Evolutionary conservation across 352 stramenopile genomes (phyloP).

Genomic region (Phytophthora kernoviae): DNA sequence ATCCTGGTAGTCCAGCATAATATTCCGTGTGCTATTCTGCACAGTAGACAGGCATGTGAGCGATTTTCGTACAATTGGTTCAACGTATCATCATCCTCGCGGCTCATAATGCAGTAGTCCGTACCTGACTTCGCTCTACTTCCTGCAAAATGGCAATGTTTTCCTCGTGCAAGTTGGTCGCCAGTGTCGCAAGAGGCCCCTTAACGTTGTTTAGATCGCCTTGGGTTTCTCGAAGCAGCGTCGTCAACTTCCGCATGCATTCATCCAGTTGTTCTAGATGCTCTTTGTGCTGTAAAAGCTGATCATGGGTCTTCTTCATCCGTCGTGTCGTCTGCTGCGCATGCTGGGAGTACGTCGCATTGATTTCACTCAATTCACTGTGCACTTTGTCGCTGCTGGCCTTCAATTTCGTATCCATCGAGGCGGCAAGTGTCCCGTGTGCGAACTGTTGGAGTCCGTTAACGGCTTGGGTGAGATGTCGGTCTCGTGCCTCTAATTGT

Average conservation of each 20-base stretch:
- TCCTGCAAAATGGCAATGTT: slow-evolving; percentile 71
- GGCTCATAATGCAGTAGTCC: neutral
- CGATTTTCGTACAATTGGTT: neutral
- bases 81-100: neutral
- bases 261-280: slow-evolving; percentile 42
- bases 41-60: neutral
- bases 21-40: slow-evolving; percentile 63
- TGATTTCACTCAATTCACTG: slow-evolving; percentile 27
- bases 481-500: slow-evolving; percentile 29
- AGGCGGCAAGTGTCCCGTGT: slow-evolving; percentile 37
- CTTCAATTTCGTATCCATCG: slow-evolving; percentile 45
- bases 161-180: slow-evolving; percentile 69
- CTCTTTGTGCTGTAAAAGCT: slow-evolving; percentile 41
- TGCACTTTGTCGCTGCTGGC: slow-evolving; percentile 27
- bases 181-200: slow-evolving; percentile 57
- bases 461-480: slow-evolving; percentile 37
- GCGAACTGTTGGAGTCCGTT: slow-evolving; percentile 54
- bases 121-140: slow-evolving; percentile 68
- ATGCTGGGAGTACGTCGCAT: slow-evolving; percentile 22
- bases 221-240: slow-evolving; percentile 32
- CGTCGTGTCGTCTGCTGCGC: slow-evolving; percentile 33
- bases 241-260: slow-evolving; percentile 30
- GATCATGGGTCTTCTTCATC: slow-evolving; percentile 38
- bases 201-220: slow-evolving; percentile 53
- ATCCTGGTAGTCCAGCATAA: slow-evolving; percentile 72